Evolutionary conservation across 1,284 basidiomycete species (phyloP).

Genomic region (Malassezia brasiliensis): DNA sequence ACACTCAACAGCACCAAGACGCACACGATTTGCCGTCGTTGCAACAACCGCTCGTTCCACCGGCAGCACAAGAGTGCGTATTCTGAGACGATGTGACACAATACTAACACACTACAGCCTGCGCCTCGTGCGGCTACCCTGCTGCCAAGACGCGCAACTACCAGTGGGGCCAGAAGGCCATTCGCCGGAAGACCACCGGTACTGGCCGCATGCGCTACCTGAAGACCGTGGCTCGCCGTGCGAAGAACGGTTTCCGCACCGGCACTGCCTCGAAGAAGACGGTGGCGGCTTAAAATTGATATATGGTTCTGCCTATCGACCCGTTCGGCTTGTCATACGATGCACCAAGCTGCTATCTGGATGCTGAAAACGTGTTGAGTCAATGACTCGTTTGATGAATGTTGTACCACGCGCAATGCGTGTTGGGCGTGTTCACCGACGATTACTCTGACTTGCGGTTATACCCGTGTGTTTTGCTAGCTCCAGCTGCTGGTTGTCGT

Average conservation of each 20-base stretch:
- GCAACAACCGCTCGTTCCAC: slow-evolving; percentile 86
- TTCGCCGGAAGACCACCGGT: slow-evolving; percentile 95
- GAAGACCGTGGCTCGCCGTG: slow-evolving; percentile 55
- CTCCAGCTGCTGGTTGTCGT: not conserved
- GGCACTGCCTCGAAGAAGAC: slow-evolving; percentile 24
- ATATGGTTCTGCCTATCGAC: not conserved
- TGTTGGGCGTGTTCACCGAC: no score
- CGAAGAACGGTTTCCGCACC: slow-evolving; percentile 77
- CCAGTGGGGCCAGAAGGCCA: slow-evolving; percentile 97
- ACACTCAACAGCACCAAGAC: slow-evolving; percentile 77
- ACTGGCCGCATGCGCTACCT: slow-evolving; percentile 93
- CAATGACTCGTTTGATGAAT: not conserved
- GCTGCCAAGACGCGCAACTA: slow-evolving; percentile 88
- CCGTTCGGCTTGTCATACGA: not conserved
- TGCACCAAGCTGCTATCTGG: not conserved
- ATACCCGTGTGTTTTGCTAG: slow-evolving; percentile 9
- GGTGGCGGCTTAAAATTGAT: slow-evolving; percentile 20
- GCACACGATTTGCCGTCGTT: slow-evolving; percentile 74
- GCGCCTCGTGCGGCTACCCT: slow-evolving; percentile 92
- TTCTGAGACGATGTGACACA: not conserved
- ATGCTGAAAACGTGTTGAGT: not conserved
- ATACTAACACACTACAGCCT: slow-evolving; percentile 55
- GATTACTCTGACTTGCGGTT: slow-evolving; percentile 1
- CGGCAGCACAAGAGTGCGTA: slow-evolving; percentile 76
- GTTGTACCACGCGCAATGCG: not conserved